Base-by-base conservation (phyloP, 495 filamentous ascomycete species). In the Penicillium nucicola region DNA sequence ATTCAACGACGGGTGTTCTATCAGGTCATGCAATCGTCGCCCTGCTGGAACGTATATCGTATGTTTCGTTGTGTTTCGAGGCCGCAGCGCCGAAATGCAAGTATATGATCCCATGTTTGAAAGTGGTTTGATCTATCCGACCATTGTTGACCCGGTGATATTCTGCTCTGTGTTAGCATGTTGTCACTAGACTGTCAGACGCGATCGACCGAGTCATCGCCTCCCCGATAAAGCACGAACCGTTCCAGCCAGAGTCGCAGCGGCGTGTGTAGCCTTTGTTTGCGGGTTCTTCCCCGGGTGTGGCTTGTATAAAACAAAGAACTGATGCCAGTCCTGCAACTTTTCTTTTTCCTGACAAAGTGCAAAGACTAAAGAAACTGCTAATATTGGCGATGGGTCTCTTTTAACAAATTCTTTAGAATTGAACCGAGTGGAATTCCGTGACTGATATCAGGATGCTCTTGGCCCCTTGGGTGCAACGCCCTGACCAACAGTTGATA, bases 301-400 rank as follows among this genome's bases (percentile, higher is more conserved):
- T 23, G 43, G 43, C 43, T 9, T 35, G 43, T 20, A 35, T 35
- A 45, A 0, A 45, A 45, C 31, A 35, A 45, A 45, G 43, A 35
- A 12, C 13, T 1, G 25, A 28, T 8, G 6, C 25, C 17, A 4
- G 7, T 34, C 15, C 17, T 28, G 25, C 25, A 28, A 28, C 2
- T 28, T 28, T 28, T 14, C 7, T 22, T 3, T 33, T 13, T 45
- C n/a, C 25, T 45, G 43, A 34, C 10, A 14, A n/a, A 14, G 18
- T 3, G 9, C 19, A 45, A 35, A 23, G 43, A 15, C n/a, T 15
- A 20, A 35, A 1, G 9, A 8, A 25, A 35, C 0, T 11, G 17
- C 37, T 40, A 3, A 40, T 0, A 13, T 40, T 40, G 17, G 13
- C 14, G 25, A 17, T 38, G 35, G 15, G 1, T 38, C 10, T 20